Percentiles rank a stretch among this genome's conserved stretches.
Conservation (phyloP, 2,329 filamentous ascomycete species). For the Fusarium sp. region DNA sequence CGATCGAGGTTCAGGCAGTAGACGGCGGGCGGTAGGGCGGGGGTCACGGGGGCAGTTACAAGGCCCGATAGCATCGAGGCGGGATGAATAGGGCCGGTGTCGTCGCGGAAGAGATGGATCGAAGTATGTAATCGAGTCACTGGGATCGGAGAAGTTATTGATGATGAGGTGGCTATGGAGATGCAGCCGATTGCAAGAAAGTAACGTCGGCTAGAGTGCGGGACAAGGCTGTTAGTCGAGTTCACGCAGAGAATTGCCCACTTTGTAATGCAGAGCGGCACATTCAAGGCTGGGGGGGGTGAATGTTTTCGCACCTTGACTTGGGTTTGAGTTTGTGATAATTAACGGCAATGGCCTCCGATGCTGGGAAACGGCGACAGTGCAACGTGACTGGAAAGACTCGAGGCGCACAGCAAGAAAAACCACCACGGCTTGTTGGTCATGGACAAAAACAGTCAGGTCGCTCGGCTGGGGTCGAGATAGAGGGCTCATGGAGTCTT, state of each 20-base stretch:
- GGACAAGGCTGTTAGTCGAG: constrained; percentile 36
- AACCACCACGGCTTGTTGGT: constrained; percentile 31
- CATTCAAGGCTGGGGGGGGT: constrained; percentile 25
- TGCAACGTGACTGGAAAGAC: constrained; percentile 23
- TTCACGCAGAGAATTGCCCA: constrained; percentile 34
- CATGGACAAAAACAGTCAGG: constrained; percentile 34
- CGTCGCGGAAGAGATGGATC: constrained; percentile 22
- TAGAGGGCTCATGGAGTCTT: constrained; percentile 46
- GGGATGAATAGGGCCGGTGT: constrained; percentile 27
- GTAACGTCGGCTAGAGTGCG: constrained; percentile 27
- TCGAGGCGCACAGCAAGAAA: constrained; percentile 37
- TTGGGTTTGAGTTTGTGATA: constrained; percentile 13
- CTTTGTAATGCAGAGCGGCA: constrained; percentile 30
- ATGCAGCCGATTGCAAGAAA: constrained; percentile 15
- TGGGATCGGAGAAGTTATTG: constrained; percentile 20
- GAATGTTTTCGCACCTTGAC: constrained; percentile 36
- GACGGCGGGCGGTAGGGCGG: constrained; percentile 32
- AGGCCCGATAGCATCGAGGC: constrained; percentile 40
- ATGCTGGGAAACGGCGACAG: constrained; percentile 27
- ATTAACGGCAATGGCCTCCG: constrained; percentile 35
- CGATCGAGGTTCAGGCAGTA: constrained; percentile 31
- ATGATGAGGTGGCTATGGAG: constrained; percentile 4
- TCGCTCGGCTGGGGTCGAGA: constrained; percentile 35
- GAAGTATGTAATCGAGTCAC: constrained; percentile 28
- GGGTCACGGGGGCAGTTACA: constrained; percentile 38